Evolutionary conservation across 495 filamentous ascomycete species (phyloP).

Genomic region (Bombardia bombarda): DNA sequence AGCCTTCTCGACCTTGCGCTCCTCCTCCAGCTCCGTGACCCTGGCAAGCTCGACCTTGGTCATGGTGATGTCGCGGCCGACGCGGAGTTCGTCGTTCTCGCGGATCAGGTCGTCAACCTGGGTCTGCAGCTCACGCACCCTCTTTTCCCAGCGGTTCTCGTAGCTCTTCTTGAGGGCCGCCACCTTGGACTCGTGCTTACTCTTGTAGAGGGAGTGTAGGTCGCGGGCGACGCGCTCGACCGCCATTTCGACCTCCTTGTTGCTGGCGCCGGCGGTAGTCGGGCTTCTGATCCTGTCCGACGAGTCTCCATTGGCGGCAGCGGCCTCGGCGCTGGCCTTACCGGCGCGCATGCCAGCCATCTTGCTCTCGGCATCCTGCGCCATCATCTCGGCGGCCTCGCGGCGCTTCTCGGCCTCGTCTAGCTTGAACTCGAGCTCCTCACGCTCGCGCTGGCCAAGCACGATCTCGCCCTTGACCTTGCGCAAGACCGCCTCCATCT

Average conservation of each 20-base stretch:
- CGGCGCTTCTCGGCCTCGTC: constrained; percentile 69
- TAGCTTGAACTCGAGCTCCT: constrained; percentile 58
- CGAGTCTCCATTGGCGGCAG: constrained; percentile 7
- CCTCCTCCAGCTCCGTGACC: constrained; percentile 35
- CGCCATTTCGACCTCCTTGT: constrained; percentile 67
- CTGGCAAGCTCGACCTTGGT: constrained; percentile 47
- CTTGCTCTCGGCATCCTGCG: constrained; percentile 65
- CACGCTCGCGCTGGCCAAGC: constrained; percentile 63
- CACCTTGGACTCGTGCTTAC: constrained; percentile 94
- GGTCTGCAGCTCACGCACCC: constrained; percentile 62
- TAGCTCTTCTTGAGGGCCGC: constrained; percentile 92
- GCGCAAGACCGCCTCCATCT: constrained; percentile 74
- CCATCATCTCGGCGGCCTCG: constrained; percentile 55
- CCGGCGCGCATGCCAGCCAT: constrained; percentile 57
- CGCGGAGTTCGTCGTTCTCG: constrained; percentile 65
- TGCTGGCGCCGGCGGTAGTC: constrained; percentile 14
- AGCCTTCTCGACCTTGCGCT: constrained; percentile 42
- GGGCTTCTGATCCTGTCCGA: constrained; percentile 13
- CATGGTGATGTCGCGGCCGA: constrained; percentile 56
- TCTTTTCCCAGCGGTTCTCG: constrained; percentile 82
- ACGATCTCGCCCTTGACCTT: constrained; percentile 77
- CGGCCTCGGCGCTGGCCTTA: constrained; percentile 30
- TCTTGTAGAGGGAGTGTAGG: constrained; percentile 87
- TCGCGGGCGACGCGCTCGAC: constrained; percentile 88
- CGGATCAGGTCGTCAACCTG: constrained; percentile 57